phyloP scores from a whole-genome alignment of 176 grass and related monocot genomes.

The Panicum miliaceum region DNA sequence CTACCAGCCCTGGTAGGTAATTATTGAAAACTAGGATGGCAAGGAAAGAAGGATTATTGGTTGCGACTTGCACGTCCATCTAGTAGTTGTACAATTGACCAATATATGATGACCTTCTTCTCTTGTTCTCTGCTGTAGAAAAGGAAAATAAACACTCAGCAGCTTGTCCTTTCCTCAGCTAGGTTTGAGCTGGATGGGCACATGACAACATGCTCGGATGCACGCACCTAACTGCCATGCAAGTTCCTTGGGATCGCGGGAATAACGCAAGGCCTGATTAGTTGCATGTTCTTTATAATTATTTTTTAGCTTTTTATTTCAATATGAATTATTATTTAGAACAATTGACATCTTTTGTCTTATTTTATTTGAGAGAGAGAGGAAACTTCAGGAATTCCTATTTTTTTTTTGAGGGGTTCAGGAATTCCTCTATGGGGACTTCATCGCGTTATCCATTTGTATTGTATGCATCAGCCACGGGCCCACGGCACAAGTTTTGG shows the following conservation, averaged over 20 bases:
- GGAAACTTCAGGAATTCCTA: too few relatives aligned
- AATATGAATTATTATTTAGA: not conserved
- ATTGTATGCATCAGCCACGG: too few relatives aligned
- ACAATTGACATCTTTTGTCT: not conserved
- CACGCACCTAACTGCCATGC: not conserved
- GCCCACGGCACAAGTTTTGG: not conserved
- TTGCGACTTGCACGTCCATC: not conserved
- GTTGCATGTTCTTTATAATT: not conserved
- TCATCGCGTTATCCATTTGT: too few relatives aligned
- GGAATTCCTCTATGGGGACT: too few relatives aligned
- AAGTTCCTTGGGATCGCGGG: not conserved
- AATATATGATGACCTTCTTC: not conserved
- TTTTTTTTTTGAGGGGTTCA: too few relatives aligned
- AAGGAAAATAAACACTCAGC: not conserved
- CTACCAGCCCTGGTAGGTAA: not conserved
- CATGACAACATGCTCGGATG: slow-evolving; percentile 37
- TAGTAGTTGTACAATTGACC: not conserved
- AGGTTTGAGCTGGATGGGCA: slow-evolving; percentile 37
- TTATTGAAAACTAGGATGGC: not conserved
- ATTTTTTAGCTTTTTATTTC: not conserved
- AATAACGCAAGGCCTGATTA: slow-evolving; percentile 1
- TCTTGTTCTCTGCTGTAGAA: slow-evolving; percentile 13
- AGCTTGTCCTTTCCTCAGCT: not conserved
- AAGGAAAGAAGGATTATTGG: not conserved
- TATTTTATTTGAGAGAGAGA: too few relatives aligned